Evolutionary conservation across 345 rosid genomes (phyloP).

Genomic region (Linum lewisii): DNA sequence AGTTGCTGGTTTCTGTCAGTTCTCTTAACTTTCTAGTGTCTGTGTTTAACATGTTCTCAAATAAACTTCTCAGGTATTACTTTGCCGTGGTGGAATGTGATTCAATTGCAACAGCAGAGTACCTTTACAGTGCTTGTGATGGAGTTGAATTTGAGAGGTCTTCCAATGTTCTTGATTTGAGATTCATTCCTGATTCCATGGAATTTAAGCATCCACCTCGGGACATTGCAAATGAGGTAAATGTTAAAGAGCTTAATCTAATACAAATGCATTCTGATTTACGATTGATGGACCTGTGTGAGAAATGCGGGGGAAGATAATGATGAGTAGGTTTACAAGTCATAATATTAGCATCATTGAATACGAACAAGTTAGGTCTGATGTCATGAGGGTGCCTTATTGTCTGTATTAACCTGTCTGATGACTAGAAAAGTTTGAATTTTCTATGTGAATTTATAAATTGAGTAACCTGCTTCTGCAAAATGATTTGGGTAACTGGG

Average conservation of each 20-base stretch:
- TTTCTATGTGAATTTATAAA: not conserved
- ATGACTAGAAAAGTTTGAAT: not conserved
- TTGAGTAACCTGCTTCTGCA: not conserved
- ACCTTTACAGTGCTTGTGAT: slow-evolving; percentile 71
- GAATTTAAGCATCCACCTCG: slow-evolving; percentile 80
- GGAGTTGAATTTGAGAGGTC: slow-evolving; percentile 88
- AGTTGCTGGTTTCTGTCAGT: no score
- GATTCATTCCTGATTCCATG: slow-evolving; percentile 86
- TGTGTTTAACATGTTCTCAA: no score
- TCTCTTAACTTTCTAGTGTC: not conserved
- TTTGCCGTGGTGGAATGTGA: slow-evolving; percentile 81
- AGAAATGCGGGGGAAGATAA: no score
- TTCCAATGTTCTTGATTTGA: slow-evolving; percentile 83
- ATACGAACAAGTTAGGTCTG: no score
- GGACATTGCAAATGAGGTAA: slow-evolving; percentile 80
- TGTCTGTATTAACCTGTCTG: not conserved
- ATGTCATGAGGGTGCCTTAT: no score
- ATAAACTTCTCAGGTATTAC: slow-evolving; percentile 45
- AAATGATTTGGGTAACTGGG: not conserved
- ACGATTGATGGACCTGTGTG: no score
- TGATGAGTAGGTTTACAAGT: no score
- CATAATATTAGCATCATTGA: no score
- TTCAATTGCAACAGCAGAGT: slow-evolving; percentile 69
- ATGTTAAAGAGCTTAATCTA: no score
- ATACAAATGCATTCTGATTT: no score